Conservation (phyloP, 2,329 filamentous ascomycete species). For the Aspergillus sp. region DNA sequence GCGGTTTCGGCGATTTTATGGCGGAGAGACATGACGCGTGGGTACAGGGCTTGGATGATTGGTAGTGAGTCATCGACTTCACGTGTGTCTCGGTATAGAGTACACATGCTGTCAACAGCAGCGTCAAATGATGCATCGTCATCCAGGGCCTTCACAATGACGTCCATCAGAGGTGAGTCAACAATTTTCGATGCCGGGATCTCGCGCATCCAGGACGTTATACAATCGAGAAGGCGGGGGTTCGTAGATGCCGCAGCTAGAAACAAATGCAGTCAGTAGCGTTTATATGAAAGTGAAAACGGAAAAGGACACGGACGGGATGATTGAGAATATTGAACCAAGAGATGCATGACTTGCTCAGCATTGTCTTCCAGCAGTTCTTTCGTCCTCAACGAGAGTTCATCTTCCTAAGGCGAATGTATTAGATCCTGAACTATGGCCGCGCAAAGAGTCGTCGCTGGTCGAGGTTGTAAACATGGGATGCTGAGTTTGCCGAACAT, state of each 20-base stretch:
- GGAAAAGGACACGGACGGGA: constrained; percentile 60
- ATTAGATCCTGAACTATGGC: constrained; percentile 48
- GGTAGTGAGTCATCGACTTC: constrained; percentile 89
- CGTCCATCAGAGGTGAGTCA: constrained; percentile 77
- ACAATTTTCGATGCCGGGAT: constrained; percentile 82
- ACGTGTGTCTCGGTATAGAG: constrained; percentile 85
- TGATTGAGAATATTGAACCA: constrained; percentile 88
- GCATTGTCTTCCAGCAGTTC: constrained; percentile 92
- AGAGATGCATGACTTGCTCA: constrained; percentile 77
- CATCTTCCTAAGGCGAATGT: constrained; percentile 76
- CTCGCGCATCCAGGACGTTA: constrained; percentile 94
- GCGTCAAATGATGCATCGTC: constrained; percentile 78
- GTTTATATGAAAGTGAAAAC: neutral
- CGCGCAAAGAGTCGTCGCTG: constrained; percentile 19
- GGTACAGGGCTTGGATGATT: constrained; percentile 79
- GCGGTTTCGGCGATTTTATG: constrained; percentile 74
- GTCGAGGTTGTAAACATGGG: constrained; percentile 43
- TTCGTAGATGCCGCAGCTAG: constrained; percentile 73
- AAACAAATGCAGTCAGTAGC: constrained; percentile 18
- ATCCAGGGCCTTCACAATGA: constrained; percentile 75
- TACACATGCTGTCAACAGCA: constrained; percentile 88
- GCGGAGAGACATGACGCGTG: constrained; percentile 71
- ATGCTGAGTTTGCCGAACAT: constrained; percentile 62
- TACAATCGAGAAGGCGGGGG: constrained; percentile 88
- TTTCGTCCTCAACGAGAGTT: constrained; percentile 78